Evolutionary conservation across 768 basidiomycete species (phyloP), one percentile per base, ranked within the genome.

Genomic region (Fomitopsis pulvina): DNA sequence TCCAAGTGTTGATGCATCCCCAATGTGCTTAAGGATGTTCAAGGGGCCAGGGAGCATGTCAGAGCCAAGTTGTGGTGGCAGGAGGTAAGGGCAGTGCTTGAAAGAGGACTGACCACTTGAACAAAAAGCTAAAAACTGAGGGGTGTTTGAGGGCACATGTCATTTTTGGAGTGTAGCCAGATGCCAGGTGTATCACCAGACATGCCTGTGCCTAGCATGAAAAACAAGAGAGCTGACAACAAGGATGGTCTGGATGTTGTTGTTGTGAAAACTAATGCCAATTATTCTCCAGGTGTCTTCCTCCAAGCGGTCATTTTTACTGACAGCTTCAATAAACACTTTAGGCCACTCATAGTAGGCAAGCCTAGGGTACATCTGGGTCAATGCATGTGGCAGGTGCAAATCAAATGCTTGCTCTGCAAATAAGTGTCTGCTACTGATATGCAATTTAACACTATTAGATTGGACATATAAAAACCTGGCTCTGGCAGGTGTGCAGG

Each of bases 401-500:
- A 48, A 32, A 7, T n/a, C n/a, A n/a, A n/a, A 51, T 57, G 58
- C 52, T 50, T 40, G 44, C 57, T 53, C 37, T 54, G 29, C 3
- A 2, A 22, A 51, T 44, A 94, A n/a, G 91, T 94, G 91, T 67
- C 76, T 98, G 10, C 74, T 98, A 20, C 96, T 95, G 1, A 79
- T 98, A 57, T 93, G 93, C 69, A 97, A 97, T 67, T 86, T 87
- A 0, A 87, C 93, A 3, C 70, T 99, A 26, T 75, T 99, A 28
- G 90, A 92, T 59, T 98, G 95, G 93, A 97, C 96, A 2, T 85
- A 98, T 52, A 96, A 99, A 64, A 87, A 87, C 64, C 79, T 99
- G 29, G 84, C 91, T 25, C 74, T 96, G n/a, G 91, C 92, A 28
- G 92, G 92, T 47, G 92, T 99, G 29, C 90, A 94, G 64, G 91